These are phyloP conservation scores for Aspergillus sp. DNA, from an alignment of 2,329 filamentous ascomycete species.

Conservation along the genomic window DNA sequence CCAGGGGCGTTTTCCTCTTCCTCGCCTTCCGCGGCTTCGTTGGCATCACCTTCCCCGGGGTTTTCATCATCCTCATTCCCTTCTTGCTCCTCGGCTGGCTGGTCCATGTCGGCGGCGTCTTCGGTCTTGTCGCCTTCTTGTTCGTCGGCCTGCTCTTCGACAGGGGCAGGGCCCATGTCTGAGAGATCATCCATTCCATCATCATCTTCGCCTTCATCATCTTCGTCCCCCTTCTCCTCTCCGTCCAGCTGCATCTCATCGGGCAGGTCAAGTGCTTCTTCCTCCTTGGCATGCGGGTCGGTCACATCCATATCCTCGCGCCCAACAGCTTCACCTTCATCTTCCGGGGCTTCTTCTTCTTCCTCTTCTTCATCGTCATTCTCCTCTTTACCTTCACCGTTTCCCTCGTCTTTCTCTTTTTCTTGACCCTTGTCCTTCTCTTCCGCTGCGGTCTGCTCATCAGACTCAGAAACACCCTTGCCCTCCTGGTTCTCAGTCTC, in stretches of 20 bases:
- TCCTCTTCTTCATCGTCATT: slow-evolving; percentile 52
- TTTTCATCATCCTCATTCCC: slow-evolving; percentile 27
- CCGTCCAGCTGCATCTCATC: slow-evolving; percentile 81
- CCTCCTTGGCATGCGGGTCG: slow-evolving; percentile 71
- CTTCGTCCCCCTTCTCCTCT: slow-evolving; percentile 53
- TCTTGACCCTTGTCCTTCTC: slow-evolving; percentile 43
- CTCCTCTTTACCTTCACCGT: slow-evolving; percentile 46
- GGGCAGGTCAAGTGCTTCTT: slow-evolving; percentile 72
- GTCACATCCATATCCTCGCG: slow-evolving; percentile 56
- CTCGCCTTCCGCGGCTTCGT: slow-evolving; percentile 40
- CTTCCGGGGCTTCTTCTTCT: slow-evolving; percentile 42
- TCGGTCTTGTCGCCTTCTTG: slow-evolving; percentile 19
- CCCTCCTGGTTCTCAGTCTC: slow-evolving; percentile 69
- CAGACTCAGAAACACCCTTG: slow-evolving; percentile 42
- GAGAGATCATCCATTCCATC: slow-evolving; percentile 43
- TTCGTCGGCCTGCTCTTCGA: slow-evolving; percentile 26
- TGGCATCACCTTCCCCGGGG: slow-evolving; percentile 37
- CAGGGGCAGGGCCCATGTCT: slow-evolving; percentile 31
- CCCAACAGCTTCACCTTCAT: slow-evolving; percentile 56
- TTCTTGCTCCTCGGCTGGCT: slow-evolving; percentile 22
- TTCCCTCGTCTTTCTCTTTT: slow-evolving; percentile 34
- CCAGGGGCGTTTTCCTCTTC: slow-evolving; percentile 38
- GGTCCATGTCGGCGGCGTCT: slow-evolving; percentile 19
- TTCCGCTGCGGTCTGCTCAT: slow-evolving; percentile 56
- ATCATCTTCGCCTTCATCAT: slow-evolving; percentile 39